phyloP scores from a whole-genome alignment of 139 green algal species.

The Chlamydomonas eustigma region DNA sequence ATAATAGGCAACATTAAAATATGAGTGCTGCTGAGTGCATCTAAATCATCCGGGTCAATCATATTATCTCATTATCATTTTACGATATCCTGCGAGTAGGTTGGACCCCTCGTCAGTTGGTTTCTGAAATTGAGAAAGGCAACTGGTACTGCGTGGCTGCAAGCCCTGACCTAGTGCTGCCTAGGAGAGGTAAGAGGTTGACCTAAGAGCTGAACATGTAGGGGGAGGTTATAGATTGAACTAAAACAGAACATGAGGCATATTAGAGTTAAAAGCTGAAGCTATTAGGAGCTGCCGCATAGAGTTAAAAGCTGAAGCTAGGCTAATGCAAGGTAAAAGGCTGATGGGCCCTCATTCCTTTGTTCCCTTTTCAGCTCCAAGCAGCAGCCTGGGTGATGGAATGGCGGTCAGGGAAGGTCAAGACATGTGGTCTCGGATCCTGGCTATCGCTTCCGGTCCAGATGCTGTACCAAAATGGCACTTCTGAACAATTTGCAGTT shows the following conservation, averaged over 20 bases:
- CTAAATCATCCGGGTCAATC: too few species aligned
- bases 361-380: neutral
- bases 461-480: slow-evolving; percentile 1
- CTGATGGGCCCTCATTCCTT: neutral
- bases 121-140: slow-evolving; percentile 25
- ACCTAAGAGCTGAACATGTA: neutral
- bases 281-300: too few species aligned
- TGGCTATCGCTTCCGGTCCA: neutral
- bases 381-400: neutral
- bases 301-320: too few species aligned
- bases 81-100: too few species aligned
- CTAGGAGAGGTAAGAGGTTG: neutral
- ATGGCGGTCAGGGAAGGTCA: neutral
- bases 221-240: too few species aligned
- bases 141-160: slow-evolving; percentile 33
- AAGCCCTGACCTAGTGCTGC: slow-evolving; percentile 26
- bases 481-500: too few species aligned
- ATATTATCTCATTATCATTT: too few species aligned
- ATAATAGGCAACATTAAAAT: too few species aligned
- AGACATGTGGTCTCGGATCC: slow-evolving; percentile 7
- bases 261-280: too few species aligned
- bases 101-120: slow-evolving; percentile 35
- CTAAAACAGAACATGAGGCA: too few species aligned
- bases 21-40: too few species aligned
- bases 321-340: too few species aligned